Base-by-base conservation (phyloP, 208 protist genomes). In the Sergeia podlipaevii region DNA sequence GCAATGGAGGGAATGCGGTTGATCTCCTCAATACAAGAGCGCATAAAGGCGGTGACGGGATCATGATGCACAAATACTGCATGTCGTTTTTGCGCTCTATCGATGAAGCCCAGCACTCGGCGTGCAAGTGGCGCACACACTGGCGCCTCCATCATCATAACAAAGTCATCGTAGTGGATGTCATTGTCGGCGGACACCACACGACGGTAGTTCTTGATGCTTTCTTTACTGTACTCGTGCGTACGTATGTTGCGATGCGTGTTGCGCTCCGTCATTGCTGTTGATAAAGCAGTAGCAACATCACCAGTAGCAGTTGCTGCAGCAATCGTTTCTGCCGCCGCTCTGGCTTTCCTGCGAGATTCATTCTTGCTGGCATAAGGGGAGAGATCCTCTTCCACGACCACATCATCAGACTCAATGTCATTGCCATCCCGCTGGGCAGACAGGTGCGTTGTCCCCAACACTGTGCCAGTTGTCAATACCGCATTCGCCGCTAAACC, bases 151-250 rank as follows among this genome's bases (percentile, higher is more conserved):
- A 93, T 91, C 18, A 78, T 32, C 0, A 58, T 52, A 51, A 82
- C 65, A 68, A 93, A 93, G 43, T 80, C 80, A 8, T 27, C 17
- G 77, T 85, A 91, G 33, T 60, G 50, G 42, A 86, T 76, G n/a
- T 90, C 68, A 49, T 87, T 90, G 30, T 90, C 81, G 0, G 65
- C 66, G 1, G 64, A 60, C 1, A 88, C 81, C 0, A 81, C 61
- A 21, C 65, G 54, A 24, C 71, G 70, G 68, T 93, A 93, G 45
- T 82, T 69, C 4, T 51, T 61, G 50, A 90, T 86, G 42, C 70
- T 80, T 53, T 82, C 74, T 0, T 65, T 58, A 24, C 63, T 87
- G 65, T 82, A 82, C 57, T 83, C 57, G 47, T 77, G 79, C 15
- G 50, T 52, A 15, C 60, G 50, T 8, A 78, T 55, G 17, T 65